phyloP scores from a whole-genome alignment of 805 yeast genomes.

The Pichia eremophila region DNA sequence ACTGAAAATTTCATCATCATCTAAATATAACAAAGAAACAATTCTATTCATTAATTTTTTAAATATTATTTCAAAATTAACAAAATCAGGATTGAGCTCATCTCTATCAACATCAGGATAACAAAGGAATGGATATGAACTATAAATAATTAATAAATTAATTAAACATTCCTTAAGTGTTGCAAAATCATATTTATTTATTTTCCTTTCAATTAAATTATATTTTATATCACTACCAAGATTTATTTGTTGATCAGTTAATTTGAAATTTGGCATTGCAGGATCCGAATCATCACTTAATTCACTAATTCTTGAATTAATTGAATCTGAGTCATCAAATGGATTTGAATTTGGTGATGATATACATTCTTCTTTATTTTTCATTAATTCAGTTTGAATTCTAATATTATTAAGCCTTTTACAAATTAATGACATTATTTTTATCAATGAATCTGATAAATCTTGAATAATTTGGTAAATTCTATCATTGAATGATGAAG shows the following conservation, averaged over 20 bases:
- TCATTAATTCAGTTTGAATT: neutral
- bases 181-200: neutral
- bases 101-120: slow-evolving; percentile 10
- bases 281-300: slow-evolving; percentile 2
- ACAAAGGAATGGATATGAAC: slow-evolving; percentile 27
- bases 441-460: slow-evolving; percentile 13
- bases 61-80: slow-evolving; percentile 15
- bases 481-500: slow-evolving; percentile 14
- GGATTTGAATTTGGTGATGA: neutral
- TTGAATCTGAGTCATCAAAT: slow-evolving; percentile 1
- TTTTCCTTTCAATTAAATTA: neutral
- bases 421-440: slow-evolving; percentile 1
- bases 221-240: neutral
- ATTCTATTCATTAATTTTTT: slow-evolving; percentile 24
- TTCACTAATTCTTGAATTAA: slow-evolving; percentile 1
- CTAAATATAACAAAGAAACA: slow-evolving; percentile 29
- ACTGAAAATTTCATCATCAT: slow-evolving; percentile 26
- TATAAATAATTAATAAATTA: slow-evolving; percentile 25
- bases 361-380: neutral
- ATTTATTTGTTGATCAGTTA: neutral
- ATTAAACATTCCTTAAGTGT: slow-evolving; percentile 15
- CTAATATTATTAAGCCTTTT: neutral
- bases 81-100: slow-evolving; percentile 8
- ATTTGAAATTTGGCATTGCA: slow-evolving; percentile 3
- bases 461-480: slow-evolving; percentile 13